Conservation (phyloP, 176 grass and related monocot species). For the Avena sativa region DNA sequence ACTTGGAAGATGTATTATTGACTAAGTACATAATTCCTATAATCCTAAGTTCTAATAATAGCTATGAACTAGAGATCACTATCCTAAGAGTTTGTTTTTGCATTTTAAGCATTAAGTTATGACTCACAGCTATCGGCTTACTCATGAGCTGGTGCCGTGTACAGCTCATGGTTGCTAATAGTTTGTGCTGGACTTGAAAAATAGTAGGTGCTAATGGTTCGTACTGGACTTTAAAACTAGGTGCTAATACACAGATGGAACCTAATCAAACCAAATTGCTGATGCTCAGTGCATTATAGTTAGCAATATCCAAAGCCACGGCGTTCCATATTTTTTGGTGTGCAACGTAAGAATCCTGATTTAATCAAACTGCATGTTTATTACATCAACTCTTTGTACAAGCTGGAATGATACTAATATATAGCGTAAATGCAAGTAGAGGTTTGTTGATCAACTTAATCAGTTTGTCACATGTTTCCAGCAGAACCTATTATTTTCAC, state of each 20-base stretch:
- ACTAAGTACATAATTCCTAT: background rate
- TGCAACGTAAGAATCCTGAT: background rate
- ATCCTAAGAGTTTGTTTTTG: background rate
- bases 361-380: background rate
- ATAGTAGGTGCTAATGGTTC: background rate
- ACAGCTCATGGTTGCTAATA: conserved; percentile 18
- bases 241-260: background rate
- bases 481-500: background rate
- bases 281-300: background rate
- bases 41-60: background rate
- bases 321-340: background rate
- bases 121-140: conserved; percentile 9
- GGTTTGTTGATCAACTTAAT: conserved; percentile 18
- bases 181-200: conserved; percentile 16
- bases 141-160: background rate
- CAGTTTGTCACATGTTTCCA: background rate
- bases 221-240: too few relatives aligned
- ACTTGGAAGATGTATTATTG: conserved; percentile 22
- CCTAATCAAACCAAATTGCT: conserved; percentile 23
- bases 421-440: background rate
- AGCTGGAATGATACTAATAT: conserved; percentile 17
- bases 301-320: background rate
- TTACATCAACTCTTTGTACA: background rate
- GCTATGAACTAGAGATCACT: background rate
- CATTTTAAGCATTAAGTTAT: background rate